Evolutionary conservation across 23 red algal species (phyloP), one percentile per base, ranked within the genome.

Genomic region (Cyanidiococcus yangmingshanensis): DNA sequence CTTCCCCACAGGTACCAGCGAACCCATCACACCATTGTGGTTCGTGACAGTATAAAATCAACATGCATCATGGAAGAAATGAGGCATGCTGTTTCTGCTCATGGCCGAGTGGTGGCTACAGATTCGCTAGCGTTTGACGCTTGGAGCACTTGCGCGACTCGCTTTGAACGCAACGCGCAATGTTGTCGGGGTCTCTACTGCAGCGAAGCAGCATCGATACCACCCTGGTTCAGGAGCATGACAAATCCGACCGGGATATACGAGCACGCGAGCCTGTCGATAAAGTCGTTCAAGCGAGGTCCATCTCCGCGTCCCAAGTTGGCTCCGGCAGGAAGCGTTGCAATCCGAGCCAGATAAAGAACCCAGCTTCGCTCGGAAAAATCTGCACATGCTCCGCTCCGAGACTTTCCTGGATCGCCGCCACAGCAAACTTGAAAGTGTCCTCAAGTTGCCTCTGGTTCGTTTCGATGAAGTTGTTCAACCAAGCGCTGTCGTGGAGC

Each of bases 151-250:
- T n/a, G 16, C 16, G 50, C 50, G 50, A 57, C 50, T 15, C 50
- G 50, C 50, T 57, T 54, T 7, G 32, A 71, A 71, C 7, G 63
- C 63, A 35, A 35, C 32, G 3, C 27, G 63, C 27, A 71, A 29
- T 7, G 63, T 71, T 25, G 40, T 41, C 2, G 0, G 41, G 18
- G 36, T 25, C 1, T 67, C 31, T 7, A 67, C 81, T 37, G 67
- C 68, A 1, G 81, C 18, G 68, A 84, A 84, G 30, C 81, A 84
- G 50, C 67, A 84, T 21, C 81, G 27, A 75, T 68, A 84, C 81
- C 81, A 84, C 35, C 81, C 81, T 35, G 81, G 67, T 27, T 75
- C 31, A 12, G 25, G 40, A 59, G 57, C 57, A 31, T 84, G 68
- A 50, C 81, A 84, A 30, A 75, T 36, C n/a, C 38, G 67, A 1